Base-by-base conservation (phyloP, 2,329 filamentous ascomycete genomes). In the Hypoxylon sp. region DNA sequence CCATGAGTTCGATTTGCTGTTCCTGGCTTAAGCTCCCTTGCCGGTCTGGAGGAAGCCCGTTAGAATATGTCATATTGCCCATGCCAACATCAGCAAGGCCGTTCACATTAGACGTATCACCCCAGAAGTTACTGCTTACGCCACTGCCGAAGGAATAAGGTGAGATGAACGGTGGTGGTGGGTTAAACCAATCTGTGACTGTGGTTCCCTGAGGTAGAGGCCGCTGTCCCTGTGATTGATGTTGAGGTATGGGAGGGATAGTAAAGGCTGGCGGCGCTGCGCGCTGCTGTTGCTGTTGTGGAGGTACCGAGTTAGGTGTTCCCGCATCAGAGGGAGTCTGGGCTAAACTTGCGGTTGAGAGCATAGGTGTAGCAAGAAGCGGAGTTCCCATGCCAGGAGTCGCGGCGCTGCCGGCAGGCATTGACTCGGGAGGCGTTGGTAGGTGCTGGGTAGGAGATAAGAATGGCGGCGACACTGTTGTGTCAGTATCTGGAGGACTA, bases 1-100 rank as follows among this genome's bases (percentile, higher is more conserved):
- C 89, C 91, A 97, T 94, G 40, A 97, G 83, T 82, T 97, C 92
- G 70, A 91, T 82, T 80, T 96, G 93, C 79, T 97, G 93, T 75
- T 93, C 88, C 70, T 94, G 91, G 66, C 90, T 95, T 33, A 97
- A 83, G 66, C 86, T 92, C 71, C 90, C 93, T 74, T 89, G 89
- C 66, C 85, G 87, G 77, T 87, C 86, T 27, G 82, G 79, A 2
- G 79, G 76, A n/a, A 79, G 54, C 27, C 72, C 72, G 42, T 72
- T 56, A 7, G 78, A 70, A 54, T 79, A 72, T 13, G 71, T 65
- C 35, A 73, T 69, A 27, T 70, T 66, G 14, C 66, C 67, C 55
- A 70, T 64, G 4, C 75, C 73, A 25, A 76, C 66, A n/a, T 74
- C 73, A 42, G 70, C 73, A 14, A 72, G 58, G 30, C 75, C 74